Conservation (phyloP, 768 basidiomycete species). For the Sporobolomyces roseus region DNA sequence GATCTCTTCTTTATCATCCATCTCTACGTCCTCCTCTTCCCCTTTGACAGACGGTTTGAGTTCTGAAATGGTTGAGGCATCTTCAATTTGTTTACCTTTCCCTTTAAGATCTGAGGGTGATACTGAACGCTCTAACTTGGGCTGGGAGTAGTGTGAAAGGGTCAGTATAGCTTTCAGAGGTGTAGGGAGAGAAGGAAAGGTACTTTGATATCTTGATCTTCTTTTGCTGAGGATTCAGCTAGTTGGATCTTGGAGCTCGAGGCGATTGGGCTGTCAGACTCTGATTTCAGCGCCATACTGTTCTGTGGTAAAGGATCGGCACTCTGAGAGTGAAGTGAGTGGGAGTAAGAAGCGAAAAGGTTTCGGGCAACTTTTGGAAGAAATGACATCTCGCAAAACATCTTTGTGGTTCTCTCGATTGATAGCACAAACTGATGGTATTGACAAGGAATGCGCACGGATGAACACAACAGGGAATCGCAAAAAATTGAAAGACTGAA, state of each 20-base stretch:
- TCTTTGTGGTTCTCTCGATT: too few relatives aligned
- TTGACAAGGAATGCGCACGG: too few relatives aligned
- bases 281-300: not conserved
- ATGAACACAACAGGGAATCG: too few relatives aligned
- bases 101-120: not conserved
- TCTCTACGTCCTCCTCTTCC: not conserved
- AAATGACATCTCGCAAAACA: too few relatives aligned
- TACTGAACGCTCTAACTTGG: not conserved
- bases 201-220: not conserved
- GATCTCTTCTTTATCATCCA: not conserved
- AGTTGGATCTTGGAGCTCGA: constrained; percentile 1
- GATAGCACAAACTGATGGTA: too few relatives aligned
- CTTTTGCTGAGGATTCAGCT: not conserved
- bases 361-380: too few relatives aligned
- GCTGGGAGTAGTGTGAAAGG: not conserved
- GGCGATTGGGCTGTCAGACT: not conserved
- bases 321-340: too few relatives aligned
- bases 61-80: not conserved
- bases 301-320: too few relatives aligned
- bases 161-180: not conserved
- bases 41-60: not conserved
- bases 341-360: too few relatives aligned
- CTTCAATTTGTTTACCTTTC: constrained; percentile 1
- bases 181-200: not conserved
- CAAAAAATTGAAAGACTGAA: too few relatives aligned